phyloP scores from a whole-genome alignment of 2,329 filamentous ascomycete species.

The Eutypella sp. region DNA sequence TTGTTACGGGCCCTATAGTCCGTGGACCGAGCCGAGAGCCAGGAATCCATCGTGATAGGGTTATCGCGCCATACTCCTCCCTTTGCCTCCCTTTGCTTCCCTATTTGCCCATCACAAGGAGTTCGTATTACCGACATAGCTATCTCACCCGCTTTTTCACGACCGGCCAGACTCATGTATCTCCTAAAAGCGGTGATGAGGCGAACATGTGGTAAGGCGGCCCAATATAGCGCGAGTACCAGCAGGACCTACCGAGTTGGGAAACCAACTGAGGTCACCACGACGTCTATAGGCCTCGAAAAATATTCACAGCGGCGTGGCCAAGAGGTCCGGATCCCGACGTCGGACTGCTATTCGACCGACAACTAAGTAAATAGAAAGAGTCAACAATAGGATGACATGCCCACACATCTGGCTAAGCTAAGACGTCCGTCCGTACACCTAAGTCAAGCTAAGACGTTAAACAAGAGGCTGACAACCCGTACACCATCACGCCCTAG shows the following conservation, averaged over 20 bases:
- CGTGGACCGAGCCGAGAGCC: neutral
- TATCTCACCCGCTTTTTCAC: neutral
- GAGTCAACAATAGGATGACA: too few species aligned
- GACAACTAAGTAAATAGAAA: neutral
- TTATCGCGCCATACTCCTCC: neutral
- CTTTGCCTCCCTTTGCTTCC: too few species aligned
- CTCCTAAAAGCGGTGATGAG: neutral
- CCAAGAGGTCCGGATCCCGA: neutral
- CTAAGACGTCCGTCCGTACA: too few species aligned
- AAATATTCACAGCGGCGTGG: neutral
- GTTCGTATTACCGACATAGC: neutral
- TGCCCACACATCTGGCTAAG: too few species aligned
- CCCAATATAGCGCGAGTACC: neutral
- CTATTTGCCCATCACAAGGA: neutral
- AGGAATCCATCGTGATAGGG: neutral
- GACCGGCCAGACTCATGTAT: neutral
- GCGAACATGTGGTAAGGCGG: neutral
- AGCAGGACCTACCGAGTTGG: neutral
- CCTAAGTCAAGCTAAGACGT: too few species aligned
- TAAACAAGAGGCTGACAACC: too few species aligned
- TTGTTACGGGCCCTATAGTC: too few species aligned
- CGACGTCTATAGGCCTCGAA: neutral
- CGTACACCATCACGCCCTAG: too few species aligned
- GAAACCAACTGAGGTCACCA: neutral
- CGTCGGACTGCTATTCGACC: neutral